phyloP scores from a whole-genome alignment of 305 asterid species.

The Fraxinus sp. region DNA sequence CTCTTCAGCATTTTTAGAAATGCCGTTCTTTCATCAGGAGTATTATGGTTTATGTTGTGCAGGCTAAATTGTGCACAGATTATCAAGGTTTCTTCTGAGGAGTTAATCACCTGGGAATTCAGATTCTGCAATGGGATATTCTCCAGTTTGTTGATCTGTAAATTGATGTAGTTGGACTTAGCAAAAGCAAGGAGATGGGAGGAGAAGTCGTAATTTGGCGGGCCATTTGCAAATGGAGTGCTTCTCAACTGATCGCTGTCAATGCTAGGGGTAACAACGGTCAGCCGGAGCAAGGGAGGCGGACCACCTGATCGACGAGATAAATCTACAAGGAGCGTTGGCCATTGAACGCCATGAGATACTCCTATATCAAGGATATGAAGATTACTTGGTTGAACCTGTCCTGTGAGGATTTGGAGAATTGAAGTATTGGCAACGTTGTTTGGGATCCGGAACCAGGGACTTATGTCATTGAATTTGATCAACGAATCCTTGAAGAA shows the following conservation, averaged over 20 bases:
- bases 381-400: constrained; percentile 42
- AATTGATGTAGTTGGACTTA: constrained; percentile 58
- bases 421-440: constrained; percentile 69
- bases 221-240: constrained; percentile 53
- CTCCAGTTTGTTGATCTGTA: constrained; percentile 63
- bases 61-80: constrained; percentile 71
- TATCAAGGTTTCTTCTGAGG: constrained; percentile 57
- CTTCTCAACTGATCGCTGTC: constrained; percentile 33
- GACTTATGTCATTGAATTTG: constrained; percentile 71
- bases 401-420: constrained; percentile 59
- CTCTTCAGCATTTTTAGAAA: constrained; percentile 44
- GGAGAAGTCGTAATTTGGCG: constrained; percentile 54
- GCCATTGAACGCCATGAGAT: constrained; percentile 95
- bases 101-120: constrained; percentile 43
- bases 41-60: constrained; percentile 56
- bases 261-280: constrained; percentile 46
- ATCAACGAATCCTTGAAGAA: constrained; percentile 63
- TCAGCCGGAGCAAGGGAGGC: constrained; percentile 69
- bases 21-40: constrained; percentile 61
- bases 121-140: constrained; percentile 56
- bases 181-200: constrained; percentile 63
- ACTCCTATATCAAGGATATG: constrained; percentile 88
- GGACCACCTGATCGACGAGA: constrained; percentile 70
- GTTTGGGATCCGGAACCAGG: constrained; percentile 85
- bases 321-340: constrained; percentile 71